A percentile compares a stretch with the other conserved stretches of the same genome.
Conservation (phyloP, 768 basidiomycete species). For the Russula olivacea region DNA sequence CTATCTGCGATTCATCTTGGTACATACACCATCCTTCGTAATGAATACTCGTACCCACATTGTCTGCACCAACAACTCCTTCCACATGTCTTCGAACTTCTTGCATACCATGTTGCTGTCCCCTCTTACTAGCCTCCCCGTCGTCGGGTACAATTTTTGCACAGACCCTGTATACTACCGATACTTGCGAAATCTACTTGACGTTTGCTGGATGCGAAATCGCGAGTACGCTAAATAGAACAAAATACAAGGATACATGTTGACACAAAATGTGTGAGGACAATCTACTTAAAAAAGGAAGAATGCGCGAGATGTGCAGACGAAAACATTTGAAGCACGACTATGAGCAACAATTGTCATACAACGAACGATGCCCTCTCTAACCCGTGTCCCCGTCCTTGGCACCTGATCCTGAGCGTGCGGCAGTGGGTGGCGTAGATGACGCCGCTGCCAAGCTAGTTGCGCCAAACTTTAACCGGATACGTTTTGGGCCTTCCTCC, state of each 20-base stretch:
- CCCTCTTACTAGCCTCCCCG: conserved; percentile 28
- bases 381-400: conserved; percentile 76
- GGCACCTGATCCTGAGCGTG: conserved; percentile 55
- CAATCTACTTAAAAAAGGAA: conserved; percentile 7
- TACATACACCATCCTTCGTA: conserved; percentile 26
- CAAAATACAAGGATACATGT: conserved; percentile 23
- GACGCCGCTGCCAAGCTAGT: conserved; percentile 35
- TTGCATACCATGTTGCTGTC: conserved; percentile 31
- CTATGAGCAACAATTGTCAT: neutral
- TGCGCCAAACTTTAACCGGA: conserved; percentile 65
- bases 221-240: conserved; percentile 12
- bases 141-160: conserved; percentile 30
- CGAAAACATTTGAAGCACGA: conserved; percentile 14
- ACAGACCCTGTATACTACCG: conserved; percentile 30
- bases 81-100: conserved; percentile 26
- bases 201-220: conserved; percentile 17
- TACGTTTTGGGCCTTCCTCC: conserved; percentile 46
- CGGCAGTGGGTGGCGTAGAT: conserved; percentile 32
- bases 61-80: conserved; percentile 24
- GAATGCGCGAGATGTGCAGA: conserved; percentile 10
- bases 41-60: conserved; percentile 28
- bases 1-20: conserved; percentile 21
- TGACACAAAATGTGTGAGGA: conserved; percentile 10
- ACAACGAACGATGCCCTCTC: conserved; percentile 2
- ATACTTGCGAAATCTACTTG: conserved; percentile 25